Evolutionary conservation across 2,329 filamentous ascomycete species (phyloP), one percentile per base, ranked within the genome.

Genomic region (Parastagonospora nodorum): DNA sequence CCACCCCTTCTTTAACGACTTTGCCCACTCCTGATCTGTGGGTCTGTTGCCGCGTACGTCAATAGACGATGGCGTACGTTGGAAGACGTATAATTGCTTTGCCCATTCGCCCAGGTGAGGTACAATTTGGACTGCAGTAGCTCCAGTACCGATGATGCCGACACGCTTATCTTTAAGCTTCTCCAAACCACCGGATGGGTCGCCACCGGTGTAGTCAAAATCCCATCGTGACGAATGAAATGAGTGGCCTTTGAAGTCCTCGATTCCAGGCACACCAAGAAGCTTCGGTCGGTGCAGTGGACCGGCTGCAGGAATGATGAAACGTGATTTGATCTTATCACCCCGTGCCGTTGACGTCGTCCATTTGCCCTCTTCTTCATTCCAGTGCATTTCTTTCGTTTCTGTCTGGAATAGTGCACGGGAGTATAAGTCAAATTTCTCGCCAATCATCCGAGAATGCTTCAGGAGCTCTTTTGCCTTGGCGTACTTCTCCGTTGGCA

Each of bases 51-150:
- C 72, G 8, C 78, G 75, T 9, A 60, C 57, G 27, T 72, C 71
- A 5, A 81, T 71, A 0, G 68, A 67, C 1, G 77, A 74, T 4
- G 82, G 81, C 2, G 82, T 84, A 2, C 82, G 77, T 63, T 85
- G 82, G 58, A 84, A 77, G 14, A 85, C 80, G 51, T 78, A 82
- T 3, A 84, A 59, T 32, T 82, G 71, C 39, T 80, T 77, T 0
- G 79, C 77, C 50, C 73, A 80, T 42, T 77, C 73, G 3, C 77
- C 79, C 0, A 77, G 57, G 15, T 72, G 61, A 4, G 74, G 75
- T 0, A 77, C 50, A 29, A 71, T 68, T 41, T 72, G 64, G 4
- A 72, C 58, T 2, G 66, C 63, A 16, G 70, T 71, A 1, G 66
- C 64, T 0, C 69, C 71, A 7, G 68, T 71, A 0, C 69, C 71